Conservation (phyloP, 2,329 filamentous ascomycete species). For the Didymella keratinophila region DNA sequence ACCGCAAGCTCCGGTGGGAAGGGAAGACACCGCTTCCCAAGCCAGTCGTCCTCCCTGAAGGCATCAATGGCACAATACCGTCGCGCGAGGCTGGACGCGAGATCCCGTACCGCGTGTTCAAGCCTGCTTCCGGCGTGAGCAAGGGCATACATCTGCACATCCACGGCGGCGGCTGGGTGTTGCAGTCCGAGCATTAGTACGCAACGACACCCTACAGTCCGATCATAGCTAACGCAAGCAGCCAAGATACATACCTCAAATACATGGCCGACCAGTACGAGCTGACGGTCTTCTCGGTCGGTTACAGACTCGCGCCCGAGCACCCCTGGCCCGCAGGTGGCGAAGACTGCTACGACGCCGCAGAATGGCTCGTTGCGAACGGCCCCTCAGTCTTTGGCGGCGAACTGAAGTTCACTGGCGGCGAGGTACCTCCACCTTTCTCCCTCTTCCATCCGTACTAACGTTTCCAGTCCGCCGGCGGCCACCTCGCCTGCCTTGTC, state of each 20-base stretch:
- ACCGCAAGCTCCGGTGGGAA: constrained; percentile 62
- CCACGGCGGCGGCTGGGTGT: constrained; percentile 61
- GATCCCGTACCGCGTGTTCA: constrained; percentile 63
- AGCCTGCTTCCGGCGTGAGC: constrained; percentile 55
- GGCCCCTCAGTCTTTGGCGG: constrained; percentile 54
- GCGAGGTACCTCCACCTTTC: constrained; percentile 36
- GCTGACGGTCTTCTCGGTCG: constrained; percentile 62
- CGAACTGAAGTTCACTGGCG: constrained; percentile 53
- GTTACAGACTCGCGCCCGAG: constrained; percentile 68
- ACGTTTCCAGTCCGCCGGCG: constrained; percentile 57
- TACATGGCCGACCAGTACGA: constrained; percentile 59
- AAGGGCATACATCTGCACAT: constrained; percentile 63
- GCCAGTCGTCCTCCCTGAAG: constrained; percentile 57
- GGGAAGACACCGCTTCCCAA: constrained; percentile 62
- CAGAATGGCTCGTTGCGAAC: constrained; percentile 61
- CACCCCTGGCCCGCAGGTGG: constrained; percentile 63
- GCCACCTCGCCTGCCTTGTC: constrained; percentile 58
- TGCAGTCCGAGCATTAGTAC: constrained; percentile 53
- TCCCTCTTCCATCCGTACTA: background rate
- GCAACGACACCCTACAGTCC: constrained; percentile 16
- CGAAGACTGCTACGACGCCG: constrained; percentile 66
- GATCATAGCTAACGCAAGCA: constrained; percentile 24
- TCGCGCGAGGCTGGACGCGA: constrained; percentile 60
- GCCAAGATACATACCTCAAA: constrained; percentile 59
- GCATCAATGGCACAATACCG: constrained; percentile 58